A percentile compares a stretch with the other conserved stretches of the same genome.
Evolutionary conservation across 2,329 filamentous ascomycete species (phyloP).

Genomic region (Cercospora brassicicola): DNA sequence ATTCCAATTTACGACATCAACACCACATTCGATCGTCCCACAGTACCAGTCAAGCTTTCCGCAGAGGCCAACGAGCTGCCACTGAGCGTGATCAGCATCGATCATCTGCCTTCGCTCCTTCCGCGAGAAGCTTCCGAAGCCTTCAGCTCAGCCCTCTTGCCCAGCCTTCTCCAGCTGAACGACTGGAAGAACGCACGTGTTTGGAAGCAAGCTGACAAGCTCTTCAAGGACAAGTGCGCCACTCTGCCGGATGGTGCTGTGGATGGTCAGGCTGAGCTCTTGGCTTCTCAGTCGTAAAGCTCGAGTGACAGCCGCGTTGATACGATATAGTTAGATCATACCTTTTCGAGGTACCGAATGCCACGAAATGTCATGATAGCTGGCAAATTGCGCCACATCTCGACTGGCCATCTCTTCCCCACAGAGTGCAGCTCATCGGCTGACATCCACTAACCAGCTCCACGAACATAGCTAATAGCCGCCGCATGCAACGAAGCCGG

Average conservation of each 20-base stretch:
- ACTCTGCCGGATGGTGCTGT: slow-evolving; percentile 56
- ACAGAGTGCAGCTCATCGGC: slow-evolving; percentile 5
- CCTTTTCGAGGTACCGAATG: background rate
- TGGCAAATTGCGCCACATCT: background rate
- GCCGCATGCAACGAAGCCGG: slow-evolving; percentile 5
- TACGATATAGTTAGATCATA: slow-evolving; percentile 14
- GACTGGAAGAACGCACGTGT: slow-evolving; percentile 70
- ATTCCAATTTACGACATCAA: slow-evolving; percentile 81
- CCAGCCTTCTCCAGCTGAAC: slow-evolving; percentile 74
- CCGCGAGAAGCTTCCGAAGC: slow-evolving; percentile 84
- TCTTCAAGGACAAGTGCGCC: slow-evolving; percentile 79
- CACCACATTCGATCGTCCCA: slow-evolving; percentile 87
- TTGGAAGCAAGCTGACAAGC: slow-evolving; percentile 81
- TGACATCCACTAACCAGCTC: slow-evolving; percentile 12
- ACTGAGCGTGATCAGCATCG: slow-evolving; percentile 81
- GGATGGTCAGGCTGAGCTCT: slow-evolving; percentile 8
- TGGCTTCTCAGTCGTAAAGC: background rate
- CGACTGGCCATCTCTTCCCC: slow-evolving; percentile 5
- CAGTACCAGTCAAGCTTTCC: slow-evolving; percentile 68
- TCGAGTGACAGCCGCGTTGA: background rate
- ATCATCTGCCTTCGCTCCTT: slow-evolving; percentile 79
- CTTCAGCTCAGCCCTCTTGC: slow-evolving; percentile 76
- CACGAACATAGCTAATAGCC: slow-evolving; percentile 12
- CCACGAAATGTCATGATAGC: background rate
- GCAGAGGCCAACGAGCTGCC: slow-evolving; percentile 52